phyloP scores from a whole-genome alignment of 495 filamentous ascomycete genomes.

The Talaromyces adpressus region DNA sequence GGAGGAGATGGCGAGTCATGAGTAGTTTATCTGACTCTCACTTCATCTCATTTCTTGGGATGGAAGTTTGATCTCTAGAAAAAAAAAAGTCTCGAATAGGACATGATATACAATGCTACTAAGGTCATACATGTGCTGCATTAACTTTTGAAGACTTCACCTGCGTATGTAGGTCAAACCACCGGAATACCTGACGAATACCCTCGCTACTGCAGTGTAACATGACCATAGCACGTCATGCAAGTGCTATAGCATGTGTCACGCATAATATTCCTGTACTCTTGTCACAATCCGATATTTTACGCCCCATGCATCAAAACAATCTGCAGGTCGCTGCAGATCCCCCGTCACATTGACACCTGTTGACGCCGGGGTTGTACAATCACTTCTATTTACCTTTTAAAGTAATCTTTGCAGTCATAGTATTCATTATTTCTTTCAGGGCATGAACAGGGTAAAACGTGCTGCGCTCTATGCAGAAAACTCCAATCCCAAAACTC shows the following conservation, averaged over 20 bases:
- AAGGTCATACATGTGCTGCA: too few relatives aligned
- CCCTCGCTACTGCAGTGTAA: neutral
- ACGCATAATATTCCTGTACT: neutral
- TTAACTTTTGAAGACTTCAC: too few relatives aligned
- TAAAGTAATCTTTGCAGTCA: neutral
- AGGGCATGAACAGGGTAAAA: neutral
- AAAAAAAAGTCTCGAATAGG: neutral
- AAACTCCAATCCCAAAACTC: neutral
- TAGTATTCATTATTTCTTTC: neutral
- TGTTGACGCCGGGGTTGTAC: neutral
- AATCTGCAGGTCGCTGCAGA: neutral
- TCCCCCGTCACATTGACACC: neutral
- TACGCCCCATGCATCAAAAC: neutral
- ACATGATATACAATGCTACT: neutral
- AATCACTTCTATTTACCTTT: neutral
- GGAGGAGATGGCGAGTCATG: constrained; percentile 32
- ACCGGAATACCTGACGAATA: neutral
- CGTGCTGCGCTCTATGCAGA: neutral
- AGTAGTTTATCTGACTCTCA: constrained; percentile 8
- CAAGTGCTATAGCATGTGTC: neutral
- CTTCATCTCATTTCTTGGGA: too few relatives aligned
- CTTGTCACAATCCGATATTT: neutral
- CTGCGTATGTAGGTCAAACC: neutral
- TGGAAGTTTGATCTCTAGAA: neutral
- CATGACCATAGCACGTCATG: neutral